phyloP scores from a whole-genome alignment of 2,329 filamentous ascomycete genomes.

The Curvularia spicifera region DNA sequence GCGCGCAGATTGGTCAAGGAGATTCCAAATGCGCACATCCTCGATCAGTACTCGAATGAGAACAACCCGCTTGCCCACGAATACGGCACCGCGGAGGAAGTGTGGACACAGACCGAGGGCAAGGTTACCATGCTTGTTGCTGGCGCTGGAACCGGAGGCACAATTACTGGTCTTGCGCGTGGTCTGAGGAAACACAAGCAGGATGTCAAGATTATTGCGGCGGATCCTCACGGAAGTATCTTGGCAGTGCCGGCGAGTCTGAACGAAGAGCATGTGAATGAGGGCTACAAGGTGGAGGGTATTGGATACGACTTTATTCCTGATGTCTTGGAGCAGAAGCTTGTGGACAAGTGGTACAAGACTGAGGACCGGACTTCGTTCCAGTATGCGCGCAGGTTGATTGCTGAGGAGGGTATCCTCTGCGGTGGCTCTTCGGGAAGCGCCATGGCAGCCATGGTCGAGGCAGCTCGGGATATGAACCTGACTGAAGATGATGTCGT shows the following conservation, averaged over 20 bases:
- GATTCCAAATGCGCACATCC: conserved; percentile 93
- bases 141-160: conserved; percentile 93
- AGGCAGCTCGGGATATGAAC: conserved; percentile 76
- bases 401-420: conserved; percentile 90
- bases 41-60: conserved; percentile 92
- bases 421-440: conserved; percentile 94
- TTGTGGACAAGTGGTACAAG: conserved; percentile 97
- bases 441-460: conserved; percentile 81
- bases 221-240: conserved; percentile 91
- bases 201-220: conserved; percentile 85
- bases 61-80: conserved; percentile 96
- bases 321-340: conserved; percentile 80
- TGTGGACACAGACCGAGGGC: conserved; percentile 88
- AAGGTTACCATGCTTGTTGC: conserved; percentile 84
- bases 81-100: conserved; percentile 91
- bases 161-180: conserved; percentile 85
- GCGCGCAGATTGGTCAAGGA: conserved; percentile 90
- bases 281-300: conserved; percentile 95
- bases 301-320: conserved; percentile 99
- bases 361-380: conserved; percentile 94
- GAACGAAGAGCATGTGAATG: conserved; percentile 81
- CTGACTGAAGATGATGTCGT: conserved; percentile 84
- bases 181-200: conserved; percentile 88
- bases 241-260: conserved; percentile 80
- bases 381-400: conserved; percentile 84